Evolutionary conservation across 257 asterid species (phyloP).

Genomic region (Fraxinus pennsylvanica): DNA sequence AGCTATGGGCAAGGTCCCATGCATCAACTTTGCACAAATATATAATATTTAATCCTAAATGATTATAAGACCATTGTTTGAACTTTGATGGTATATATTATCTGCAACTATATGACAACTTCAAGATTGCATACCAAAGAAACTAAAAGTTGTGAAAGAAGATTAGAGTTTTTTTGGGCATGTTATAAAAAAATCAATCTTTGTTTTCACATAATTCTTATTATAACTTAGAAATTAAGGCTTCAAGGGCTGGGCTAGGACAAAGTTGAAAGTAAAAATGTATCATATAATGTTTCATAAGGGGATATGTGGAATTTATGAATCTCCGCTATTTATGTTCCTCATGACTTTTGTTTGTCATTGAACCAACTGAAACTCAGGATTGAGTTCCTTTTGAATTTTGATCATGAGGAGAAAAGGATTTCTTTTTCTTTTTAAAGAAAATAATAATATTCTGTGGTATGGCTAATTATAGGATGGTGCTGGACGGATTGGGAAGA

Average conservation of each 20-base stretch:
- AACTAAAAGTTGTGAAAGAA: no score
- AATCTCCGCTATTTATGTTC: conserved; percentile 11
- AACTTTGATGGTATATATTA: no score
- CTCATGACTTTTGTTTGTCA: conserved; percentile 3
- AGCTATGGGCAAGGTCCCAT: no score
- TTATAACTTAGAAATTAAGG: no score
- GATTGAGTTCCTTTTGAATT: conserved; percentile 17
- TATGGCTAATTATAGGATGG: conserved; percentile 68
- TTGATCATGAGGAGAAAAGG: conserved; percentile 19
- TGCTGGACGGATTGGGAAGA: conserved; percentile 93
- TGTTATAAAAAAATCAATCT: no score
- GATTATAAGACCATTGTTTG: no score
- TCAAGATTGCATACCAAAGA: no score
- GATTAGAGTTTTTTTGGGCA: no score
- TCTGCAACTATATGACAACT: no score
- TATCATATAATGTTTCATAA: conserved; percentile 5
- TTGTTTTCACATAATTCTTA: no score
- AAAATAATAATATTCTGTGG: conserved; percentile 22
- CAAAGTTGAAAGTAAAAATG: background rate
- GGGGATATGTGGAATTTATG: conserved; percentile 12
- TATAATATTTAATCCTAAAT: no score
- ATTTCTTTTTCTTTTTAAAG: background rate
- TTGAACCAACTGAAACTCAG: background rate
- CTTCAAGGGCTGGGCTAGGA: background rate
- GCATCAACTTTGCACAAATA: no score